phyloP scores from a whole-genome alignment of 192 early-diverging fungal genomes.

The Physocladia obscura region DNA sequence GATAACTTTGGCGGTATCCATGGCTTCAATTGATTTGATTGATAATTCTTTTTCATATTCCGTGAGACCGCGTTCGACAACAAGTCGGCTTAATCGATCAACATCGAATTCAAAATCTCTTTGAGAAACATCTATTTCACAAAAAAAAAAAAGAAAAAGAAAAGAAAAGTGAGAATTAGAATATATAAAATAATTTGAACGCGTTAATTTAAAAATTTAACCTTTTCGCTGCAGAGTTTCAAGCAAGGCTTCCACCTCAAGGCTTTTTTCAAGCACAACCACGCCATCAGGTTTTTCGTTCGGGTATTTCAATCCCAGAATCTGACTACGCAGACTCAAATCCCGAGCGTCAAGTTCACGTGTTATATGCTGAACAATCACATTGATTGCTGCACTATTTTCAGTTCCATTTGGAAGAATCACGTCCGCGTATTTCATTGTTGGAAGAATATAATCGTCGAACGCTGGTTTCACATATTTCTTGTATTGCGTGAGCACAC shows the following conservation, averaged over 20 bases:
- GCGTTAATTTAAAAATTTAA: too few species aligned
- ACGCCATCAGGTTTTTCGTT: conserved; percentile 38
- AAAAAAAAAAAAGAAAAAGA: background rate
- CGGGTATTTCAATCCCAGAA: conserved; percentile 15
- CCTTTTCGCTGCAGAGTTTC: background rate
- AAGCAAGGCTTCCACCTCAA: conserved; percentile 39
- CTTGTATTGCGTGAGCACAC: conserved; percentile 86
- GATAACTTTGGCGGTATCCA: conserved; percentile 62
- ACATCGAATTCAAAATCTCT: conserved; percentile 91
- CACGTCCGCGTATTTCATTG: conserved; percentile 86
- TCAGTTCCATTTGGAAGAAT: conserved; percentile 91
- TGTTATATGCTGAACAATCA: conserved; percentile 86
- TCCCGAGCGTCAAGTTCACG: conserved; percentile 77
- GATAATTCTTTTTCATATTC: conserved; percentile 46
- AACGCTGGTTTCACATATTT: conserved; percentile 93
- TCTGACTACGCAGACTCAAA: conserved; percentile 30
- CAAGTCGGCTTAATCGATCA: conserved; percentile 80
- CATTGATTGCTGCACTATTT: conserved; percentile 84
- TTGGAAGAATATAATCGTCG: conserved; percentile 89
- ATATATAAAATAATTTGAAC: background rate
- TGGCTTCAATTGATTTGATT: too few species aligned
- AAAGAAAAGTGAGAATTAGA: background rate
- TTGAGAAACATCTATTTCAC: conserved; percentile 34
- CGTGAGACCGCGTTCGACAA: conserved; percentile 77
- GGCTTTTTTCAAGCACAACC: conserved; percentile 46